Conservation (phyloP, 352 stramenopile species). For the Paralagenidium karlingii region DNA sequence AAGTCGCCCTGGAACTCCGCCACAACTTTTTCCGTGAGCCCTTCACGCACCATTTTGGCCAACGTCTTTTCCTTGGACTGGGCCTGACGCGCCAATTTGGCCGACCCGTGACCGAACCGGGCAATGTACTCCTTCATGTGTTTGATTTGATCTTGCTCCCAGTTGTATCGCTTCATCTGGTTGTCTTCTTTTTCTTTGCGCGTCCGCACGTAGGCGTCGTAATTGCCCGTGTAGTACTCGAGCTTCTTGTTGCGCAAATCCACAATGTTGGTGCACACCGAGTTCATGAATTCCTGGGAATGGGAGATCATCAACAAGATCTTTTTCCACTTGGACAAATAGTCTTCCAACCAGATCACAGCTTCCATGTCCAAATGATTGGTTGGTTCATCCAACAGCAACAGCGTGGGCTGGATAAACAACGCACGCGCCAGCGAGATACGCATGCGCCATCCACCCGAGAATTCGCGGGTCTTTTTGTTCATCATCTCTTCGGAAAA, state of each 20-base stretch:
- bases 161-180: slow-evolving; percentile 97
- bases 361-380: slow-evolving; percentile 97
- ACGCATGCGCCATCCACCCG: slow-evolving; percentile 93
- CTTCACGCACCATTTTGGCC: slow-evolving; percentile 95
- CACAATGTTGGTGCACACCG: slow-evolving; percentile 97
- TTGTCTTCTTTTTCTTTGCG: slow-evolving; percentile 95
- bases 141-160: slow-evolving; percentile 97
- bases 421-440: slow-evolving; percentile 93
- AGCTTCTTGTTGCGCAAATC: slow-evolving; percentile 92
- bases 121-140: slow-evolving; percentile 99
- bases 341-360: slow-evolving; percentile 98
- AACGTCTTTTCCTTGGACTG: slow-evolving; percentile 98
- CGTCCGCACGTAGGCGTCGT: slow-evolving; percentile 96
- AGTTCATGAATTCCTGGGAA: slow-evolving; percentile 98
- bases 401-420: slow-evolving; percentile 93
- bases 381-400: slow-evolving; percentile 93
- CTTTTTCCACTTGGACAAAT: slow-evolving; percentile 94
- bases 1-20: slow-evolving; percentile 85
- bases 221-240: slow-evolving; percentile 98
- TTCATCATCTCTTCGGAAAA: slow-evolving; percentile 93
- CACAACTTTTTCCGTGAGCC: slow-evolving; percentile 91
- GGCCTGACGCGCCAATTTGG: slow-evolving; percentile 95
- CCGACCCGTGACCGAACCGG: slow-evolving; percentile 95
- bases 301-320: slow-evolving; percentile 96
- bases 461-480: slow-evolving; percentile 91